phyloP scores from a whole-genome alignment of 1,284 basidiomycete species.

The Xerocomus tenax region DNA sequence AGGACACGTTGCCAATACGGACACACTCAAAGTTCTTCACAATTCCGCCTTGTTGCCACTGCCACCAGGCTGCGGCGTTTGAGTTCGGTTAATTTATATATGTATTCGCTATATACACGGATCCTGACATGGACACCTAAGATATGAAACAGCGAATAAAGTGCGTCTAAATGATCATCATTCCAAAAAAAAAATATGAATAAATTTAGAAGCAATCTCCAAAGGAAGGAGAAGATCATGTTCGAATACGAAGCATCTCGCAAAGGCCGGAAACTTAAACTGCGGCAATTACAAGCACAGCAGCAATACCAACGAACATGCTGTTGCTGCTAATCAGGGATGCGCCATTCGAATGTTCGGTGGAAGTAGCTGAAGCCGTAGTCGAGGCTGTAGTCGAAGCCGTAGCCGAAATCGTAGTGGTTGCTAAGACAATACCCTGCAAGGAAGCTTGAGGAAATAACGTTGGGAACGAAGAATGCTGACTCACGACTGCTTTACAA shows the following conservation, averaged over 20 bases:
- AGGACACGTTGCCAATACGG: too few relatives aligned
- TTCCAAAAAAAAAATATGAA: too few relatives aligned
- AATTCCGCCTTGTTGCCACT: too few relatives aligned
- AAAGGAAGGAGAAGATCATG: not conserved
- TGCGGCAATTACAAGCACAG: conserved; percentile 16
- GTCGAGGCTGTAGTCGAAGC: not conserved
- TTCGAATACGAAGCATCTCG: conserved; percentile 3
- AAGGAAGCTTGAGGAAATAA: conserved; percentile 1
- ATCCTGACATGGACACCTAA: too few relatives aligned
- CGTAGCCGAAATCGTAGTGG: not conserved
- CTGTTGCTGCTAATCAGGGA: conserved; percentile 8
- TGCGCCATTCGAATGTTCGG: conserved; percentile 9
- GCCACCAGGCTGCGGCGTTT: too few relatives aligned
- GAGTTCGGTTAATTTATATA: too few relatives aligned
- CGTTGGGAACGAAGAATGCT: not conserved
- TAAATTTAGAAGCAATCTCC: not conserved
- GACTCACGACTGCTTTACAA: conserved; percentile 45
- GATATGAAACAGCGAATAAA: too few relatives aligned
- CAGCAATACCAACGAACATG: conserved; percentile 16
- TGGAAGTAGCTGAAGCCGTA: not conserved
- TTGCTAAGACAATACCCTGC: conserved; percentile 45
- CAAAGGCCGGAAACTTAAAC: conserved; percentile 1
- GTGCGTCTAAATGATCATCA: not conserved
- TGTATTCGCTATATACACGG: too few relatives aligned
- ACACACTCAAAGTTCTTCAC: too few relatives aligned